Base-by-base conservation (phyloP, 1,284 basidiomycete species). In the Tylopilus orsonianus region DNA sequence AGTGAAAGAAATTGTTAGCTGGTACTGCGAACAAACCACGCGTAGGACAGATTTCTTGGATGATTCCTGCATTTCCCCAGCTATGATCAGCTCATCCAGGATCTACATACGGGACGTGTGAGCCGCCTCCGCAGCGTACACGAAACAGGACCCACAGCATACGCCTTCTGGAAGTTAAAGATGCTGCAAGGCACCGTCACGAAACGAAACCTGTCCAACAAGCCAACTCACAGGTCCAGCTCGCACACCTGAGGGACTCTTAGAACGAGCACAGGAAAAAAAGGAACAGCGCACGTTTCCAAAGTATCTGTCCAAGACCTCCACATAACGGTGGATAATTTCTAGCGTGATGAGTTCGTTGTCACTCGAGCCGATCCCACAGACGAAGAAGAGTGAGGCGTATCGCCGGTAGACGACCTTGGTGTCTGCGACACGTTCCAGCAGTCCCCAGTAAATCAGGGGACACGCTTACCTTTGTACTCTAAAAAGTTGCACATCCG, bases 401-500 rank as follows among this genome's bases (percentile, higher is more conserved):
- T 99, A 99, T 66, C 97, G 84, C 47, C 97, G 79, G 72, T 99
- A 99, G 10, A 99, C 93, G 51, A 99, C 93, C 75, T 97, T 97
- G 49, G 88, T 85, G 69, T 94, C 93, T 93, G 66, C 32, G 34
- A 41, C 41, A 30, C n/a, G n/a, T n/a, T n/a, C n/a, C n/a, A n/a
- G n/a, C n/a, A n/a, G n/a, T n/a, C n/a, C n/a, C n/a, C n/a, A n/a
- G n/a, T n/a, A n/a, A n/a, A n/a, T n/a, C n/a, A n/a, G n/a, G n/a
- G n/a, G 26, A 24, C 29, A 8, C 0, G 58, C 78, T 48, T 56
- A 93, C 95, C 95, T 75, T 99, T 99, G 79, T 99, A 99, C 69
- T 99, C 97, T 44, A 99, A 73, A 66, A 99, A 94, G 72, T 99
- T 99, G 71, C 96, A 99, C 97, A 99, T 99, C 58, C 94, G 80